Evolutionary conservation across 2,329 filamentous ascomycete genomes (phyloP).

Genomic region (Waltergamsia citrina): DNA sequence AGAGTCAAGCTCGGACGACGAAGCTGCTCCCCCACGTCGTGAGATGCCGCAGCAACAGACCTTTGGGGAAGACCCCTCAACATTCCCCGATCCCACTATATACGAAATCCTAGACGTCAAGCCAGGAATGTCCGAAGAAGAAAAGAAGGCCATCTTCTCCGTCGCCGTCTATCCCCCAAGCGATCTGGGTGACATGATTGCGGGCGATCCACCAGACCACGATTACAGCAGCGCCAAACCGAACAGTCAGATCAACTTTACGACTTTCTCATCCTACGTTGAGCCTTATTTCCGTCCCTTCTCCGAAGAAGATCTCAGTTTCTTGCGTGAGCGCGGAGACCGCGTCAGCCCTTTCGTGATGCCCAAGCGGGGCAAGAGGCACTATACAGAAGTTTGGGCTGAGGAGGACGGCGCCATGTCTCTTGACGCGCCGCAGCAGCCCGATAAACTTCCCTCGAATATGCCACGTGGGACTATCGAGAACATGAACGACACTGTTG

Average conservation of each 20-base stretch:
- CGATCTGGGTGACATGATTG: slow-evolving; percentile 76
- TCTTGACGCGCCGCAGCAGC: slow-evolving; percentile 54
- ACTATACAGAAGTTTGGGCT: slow-evolving; percentile 87
- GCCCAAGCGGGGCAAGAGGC: slow-evolving; percentile 72
- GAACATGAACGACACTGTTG: slow-evolving; percentile 74
- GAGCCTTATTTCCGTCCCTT: slow-evolving; percentile 87
- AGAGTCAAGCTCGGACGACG: slow-evolving; percentile 46
- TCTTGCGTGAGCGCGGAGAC: slow-evolving; percentile 83
- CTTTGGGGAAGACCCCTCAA: slow-evolving; percentile 85
- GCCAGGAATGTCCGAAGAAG: slow-evolving; percentile 71
- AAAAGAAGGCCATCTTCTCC: slow-evolving; percentile 79
- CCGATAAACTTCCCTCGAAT: slow-evolving; percentile 65
- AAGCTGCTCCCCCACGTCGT: slow-evolving; percentile 49
- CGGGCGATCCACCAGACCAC: slow-evolving; percentile 82
- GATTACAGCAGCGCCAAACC: slow-evolving; percentile 95
- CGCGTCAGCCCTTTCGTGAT: slow-evolving; percentile 76
- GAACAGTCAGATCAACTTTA: slow-evolving; percentile 86
- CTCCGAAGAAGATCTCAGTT: slow-evolving; percentile 88
- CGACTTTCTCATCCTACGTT: slow-evolving; percentile 84
- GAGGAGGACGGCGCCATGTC: slow-evolving; percentile 82
- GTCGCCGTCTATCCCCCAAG: slow-evolving; percentile 75
- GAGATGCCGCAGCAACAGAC: slow-evolving; percentile 72
- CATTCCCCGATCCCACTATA: slow-evolving; percentile 83
- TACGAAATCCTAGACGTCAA: slow-evolving; percentile 80
- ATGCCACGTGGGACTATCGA: slow-evolving; percentile 80